Conservation (phyloP, 768 basidiomycete genomes). For the Naganishia antarctica region DNA sequence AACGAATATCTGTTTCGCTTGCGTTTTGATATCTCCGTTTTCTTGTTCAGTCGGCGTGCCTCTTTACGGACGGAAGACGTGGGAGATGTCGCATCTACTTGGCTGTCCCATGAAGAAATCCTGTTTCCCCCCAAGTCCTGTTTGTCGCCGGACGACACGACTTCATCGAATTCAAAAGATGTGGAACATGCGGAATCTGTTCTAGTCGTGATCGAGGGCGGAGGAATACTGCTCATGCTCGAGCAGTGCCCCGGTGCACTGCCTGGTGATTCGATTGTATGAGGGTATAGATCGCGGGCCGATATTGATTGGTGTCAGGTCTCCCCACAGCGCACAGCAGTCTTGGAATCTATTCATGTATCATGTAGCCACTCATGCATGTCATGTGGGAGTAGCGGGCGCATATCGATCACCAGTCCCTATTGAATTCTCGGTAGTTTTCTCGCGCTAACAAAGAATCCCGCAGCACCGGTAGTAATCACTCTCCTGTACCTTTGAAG, state of each 20-base stretch:
- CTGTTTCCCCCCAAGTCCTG: background rate
- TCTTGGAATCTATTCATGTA: no score
- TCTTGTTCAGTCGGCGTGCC: conserved; percentile 13
- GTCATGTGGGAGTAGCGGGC: no score
- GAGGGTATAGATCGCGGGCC: no score
- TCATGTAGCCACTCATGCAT: no score
- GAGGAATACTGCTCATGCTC: conserved; percentile 17
- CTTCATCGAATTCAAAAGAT: background rate
- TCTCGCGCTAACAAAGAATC: no score
- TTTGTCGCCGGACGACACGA: background rate
- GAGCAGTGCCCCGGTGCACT: background rate
- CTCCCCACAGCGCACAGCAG: no score
- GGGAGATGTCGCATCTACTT: background rate
- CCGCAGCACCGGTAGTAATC: no score
- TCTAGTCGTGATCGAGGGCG: background rate
- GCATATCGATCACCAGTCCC: no score
- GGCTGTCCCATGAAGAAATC: background rate
- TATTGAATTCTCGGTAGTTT: no score
- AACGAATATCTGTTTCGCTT: conserved; percentile 19
- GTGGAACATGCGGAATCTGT: background rate
- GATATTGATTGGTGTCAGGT: no score
- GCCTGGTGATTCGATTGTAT: no score
- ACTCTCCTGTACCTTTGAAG: no score
- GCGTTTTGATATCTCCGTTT: background rate
- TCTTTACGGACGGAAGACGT: background rate